Conservation (phyloP, 495 filamentous ascomycete genomes). For the Neurospora cerealis region DNA sequence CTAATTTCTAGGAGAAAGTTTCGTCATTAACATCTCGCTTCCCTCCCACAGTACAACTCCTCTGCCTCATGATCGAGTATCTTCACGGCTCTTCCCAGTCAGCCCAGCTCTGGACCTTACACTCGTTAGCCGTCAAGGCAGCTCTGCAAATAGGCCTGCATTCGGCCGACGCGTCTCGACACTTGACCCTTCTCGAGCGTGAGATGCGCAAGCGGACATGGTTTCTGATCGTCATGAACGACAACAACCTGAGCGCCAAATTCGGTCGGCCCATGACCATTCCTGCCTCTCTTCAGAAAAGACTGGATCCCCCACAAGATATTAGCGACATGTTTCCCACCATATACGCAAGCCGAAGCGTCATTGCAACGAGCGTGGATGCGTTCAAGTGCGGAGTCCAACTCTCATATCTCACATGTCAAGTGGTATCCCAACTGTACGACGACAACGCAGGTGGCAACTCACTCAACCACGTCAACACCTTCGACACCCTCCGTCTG, state of each 20-base stretch:
- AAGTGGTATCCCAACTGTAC: not conserved
- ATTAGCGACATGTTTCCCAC: not conserved
- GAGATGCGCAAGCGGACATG: not conserved
- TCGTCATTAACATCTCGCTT: not conserved
- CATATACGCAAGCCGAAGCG: not conserved
- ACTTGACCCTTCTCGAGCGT: not conserved
- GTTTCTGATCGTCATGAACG: not conserved
- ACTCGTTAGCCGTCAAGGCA: not conserved
- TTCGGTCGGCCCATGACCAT: not conserved
- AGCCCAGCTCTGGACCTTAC: not conserved
- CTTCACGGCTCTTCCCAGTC: not conserved
- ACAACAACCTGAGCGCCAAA: not conserved
- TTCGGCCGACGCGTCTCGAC: not conserved
- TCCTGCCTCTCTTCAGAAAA: not conserved
- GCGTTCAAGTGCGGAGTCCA: not conserved
- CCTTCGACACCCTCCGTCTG: not conserved
- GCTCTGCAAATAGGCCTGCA: not conserved
- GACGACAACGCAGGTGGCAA: not conserved
- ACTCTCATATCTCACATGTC: not conserved
- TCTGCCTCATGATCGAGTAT: not conserved
- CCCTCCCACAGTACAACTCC: not conserved
- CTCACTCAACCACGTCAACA: not conserved
- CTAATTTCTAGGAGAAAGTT: not conserved
- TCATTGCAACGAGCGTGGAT: not conserved
- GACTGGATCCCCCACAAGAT: not conserved